Percentiles rank a stretch among this genome's conserved stretches.
These are phyloP conservation scores for Vararia minispora DNA, from an alignment of 768 basidiomycete species.

Conservation along the genomic window DNA sequence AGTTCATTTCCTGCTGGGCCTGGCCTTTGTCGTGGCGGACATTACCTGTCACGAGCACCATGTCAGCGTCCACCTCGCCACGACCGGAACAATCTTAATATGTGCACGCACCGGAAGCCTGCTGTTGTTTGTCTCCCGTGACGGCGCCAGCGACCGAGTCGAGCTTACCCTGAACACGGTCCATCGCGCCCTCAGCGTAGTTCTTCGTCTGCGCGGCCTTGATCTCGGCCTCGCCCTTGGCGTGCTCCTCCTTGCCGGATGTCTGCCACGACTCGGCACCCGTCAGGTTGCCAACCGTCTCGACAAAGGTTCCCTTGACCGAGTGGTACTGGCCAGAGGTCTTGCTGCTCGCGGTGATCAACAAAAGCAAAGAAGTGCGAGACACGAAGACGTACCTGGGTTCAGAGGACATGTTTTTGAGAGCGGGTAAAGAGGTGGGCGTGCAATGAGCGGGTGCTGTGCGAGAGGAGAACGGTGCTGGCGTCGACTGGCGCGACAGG, in stretches of 20 bases:
- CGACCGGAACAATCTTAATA: neutral
- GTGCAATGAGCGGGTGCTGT: too few species aligned
- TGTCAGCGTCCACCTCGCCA: neutral
- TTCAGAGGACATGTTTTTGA: constrained; percentile 5
- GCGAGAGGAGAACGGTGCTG: too few species aligned
- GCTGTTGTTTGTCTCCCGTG: constrained; percentile 42
- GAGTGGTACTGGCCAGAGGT: constrained; percentile 29
- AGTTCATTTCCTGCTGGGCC: constrained; percentile 42
- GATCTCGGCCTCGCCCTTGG: constrained; percentile 34
- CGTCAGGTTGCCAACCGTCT: constrained; percentile 31
- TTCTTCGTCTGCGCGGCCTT: constrained; percentile 36
- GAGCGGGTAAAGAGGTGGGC: too few species aligned
- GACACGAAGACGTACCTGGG: constrained; percentile 11
- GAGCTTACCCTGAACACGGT: constrained; percentile 37
- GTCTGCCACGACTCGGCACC: constrained; percentile 32
- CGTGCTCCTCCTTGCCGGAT: constrained; percentile 40
- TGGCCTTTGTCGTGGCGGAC: constrained; percentile 41
- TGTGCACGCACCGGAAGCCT: constrained; percentile 30
- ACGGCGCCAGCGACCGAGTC: constrained; percentile 44
- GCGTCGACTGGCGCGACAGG: too few species aligned
- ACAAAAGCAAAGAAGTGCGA: too few species aligned
- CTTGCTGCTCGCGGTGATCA: constrained; percentile 17
- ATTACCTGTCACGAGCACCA: constrained; percentile 30
- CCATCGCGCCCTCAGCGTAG: constrained; percentile 36
- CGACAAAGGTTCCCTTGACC: constrained; percentile 26